phyloP scores from a whole-genome alignment of 495 filamentous ascomycete species.

The Platismatia glauca region DNA sequence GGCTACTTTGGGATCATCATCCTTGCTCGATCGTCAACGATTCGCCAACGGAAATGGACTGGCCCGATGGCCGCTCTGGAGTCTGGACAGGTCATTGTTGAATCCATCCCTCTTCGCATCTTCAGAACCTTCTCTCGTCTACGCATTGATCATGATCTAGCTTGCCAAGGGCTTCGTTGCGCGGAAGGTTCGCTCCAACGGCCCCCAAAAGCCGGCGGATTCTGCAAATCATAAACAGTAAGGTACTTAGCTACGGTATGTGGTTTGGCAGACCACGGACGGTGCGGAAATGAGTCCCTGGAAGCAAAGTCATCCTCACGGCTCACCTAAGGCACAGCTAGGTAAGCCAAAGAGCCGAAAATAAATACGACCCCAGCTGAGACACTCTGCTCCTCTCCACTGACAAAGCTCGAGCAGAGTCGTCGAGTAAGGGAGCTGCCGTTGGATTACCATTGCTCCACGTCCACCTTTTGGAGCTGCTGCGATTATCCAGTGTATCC shows the following conservation, averaged over 20 bases:
- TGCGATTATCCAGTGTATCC: background rate
- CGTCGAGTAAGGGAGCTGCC: background rate
- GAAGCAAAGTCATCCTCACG: conserved; percentile 2
- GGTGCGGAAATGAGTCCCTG: conserved; percentile 9
- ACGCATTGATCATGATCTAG: background rate
- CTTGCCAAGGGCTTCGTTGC: no score
- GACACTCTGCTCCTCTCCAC: background rate
- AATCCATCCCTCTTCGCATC: no score
- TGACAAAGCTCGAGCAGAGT: background rate
- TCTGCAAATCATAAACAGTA: no score
- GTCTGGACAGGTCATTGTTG: background rate
- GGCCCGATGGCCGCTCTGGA: background rate
- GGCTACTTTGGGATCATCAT: background rate
- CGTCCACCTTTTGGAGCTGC: background rate
- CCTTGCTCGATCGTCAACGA: background rate
- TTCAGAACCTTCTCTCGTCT: background rate
- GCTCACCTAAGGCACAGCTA: conserved; percentile 13
- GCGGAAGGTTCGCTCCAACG: background rate
- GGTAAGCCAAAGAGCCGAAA: background rate
- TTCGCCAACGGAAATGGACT: background rate
- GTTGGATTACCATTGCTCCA: background rate
- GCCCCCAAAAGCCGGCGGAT: background rate
- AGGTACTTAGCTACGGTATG: no score
- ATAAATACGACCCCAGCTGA: background rate
- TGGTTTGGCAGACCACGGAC: background rate